Evolutionary conservation across 805 yeast species (phyloP), one percentile per base, ranked within the genome.

Genomic region (Candida tallmaniae): DNA sequence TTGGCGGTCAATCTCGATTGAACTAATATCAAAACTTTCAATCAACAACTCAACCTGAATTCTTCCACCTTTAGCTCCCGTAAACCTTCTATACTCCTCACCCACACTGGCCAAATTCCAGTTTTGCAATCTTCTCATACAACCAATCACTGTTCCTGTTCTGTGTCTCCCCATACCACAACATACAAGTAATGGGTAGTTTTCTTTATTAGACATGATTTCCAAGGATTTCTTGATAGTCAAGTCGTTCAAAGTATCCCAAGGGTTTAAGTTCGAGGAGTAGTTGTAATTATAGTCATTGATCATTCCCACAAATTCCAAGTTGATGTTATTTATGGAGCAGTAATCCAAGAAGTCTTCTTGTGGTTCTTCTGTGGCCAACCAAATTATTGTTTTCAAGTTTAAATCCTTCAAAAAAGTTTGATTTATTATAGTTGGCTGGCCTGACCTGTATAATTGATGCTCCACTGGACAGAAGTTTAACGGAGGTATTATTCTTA

Each of bases 151-250:
- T 0, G 97, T 89, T 1, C 98, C 98, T 0, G 97, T 89, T 45
- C 98, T 70, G 58, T 90, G 98, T 46, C 98, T 69, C 0, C 98
- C 98, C 98, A 93, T 93, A 10, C 97, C 96, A 50, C 97, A 93
- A 57, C 97, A 93, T 4, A 89, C 89, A 32, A 93, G 63, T 41
- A 93, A 50, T 0, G 98, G 97, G 50, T 86, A 85, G 54, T 79
- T 77, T n/a, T 75, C 70, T 42, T 72, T 73, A 47, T 85, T 74
- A 28, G 80, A 75, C 13, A 90, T 83, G 22, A 87, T 70, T 41
- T 80, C 83, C 41, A 90, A 61, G 1, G 96, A 95, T 41, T 78
- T 79, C 18, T 76, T 74, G 34, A 90, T 87, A 15, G 94, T 77
- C 27, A 76, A 70, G 51, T 88, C 96, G 13, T 88, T 84, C 23